Evolutionary conservation across 108 stramenopile species (phyloP), one percentile per base, ranked within the genome.

Genomic region (Discostella pseudostelligera): DNA sequence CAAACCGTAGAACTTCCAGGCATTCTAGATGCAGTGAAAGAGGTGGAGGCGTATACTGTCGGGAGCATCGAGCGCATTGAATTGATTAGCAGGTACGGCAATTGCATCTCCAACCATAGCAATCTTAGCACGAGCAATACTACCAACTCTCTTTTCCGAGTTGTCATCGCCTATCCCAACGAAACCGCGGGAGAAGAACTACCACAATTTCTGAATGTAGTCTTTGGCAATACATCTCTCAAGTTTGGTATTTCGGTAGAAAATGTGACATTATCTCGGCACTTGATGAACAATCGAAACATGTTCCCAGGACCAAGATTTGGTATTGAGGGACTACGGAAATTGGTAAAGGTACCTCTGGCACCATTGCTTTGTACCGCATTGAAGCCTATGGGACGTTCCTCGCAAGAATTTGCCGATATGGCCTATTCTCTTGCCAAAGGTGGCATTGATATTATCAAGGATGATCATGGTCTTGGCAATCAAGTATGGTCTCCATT

Each of bases 261-360:
- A 9, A 42, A 50, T 42, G 58, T 69, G 11, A 63, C 70, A 21
- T 36, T 71, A 8, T 48, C 45, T 17, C 47, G 25, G 26, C 54
- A 63, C 20, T 32, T 71, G 32, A 57, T 48, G 70, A 32, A 62
- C 28, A 48, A 63, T 17, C 21, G 4, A 9, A 5, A 7, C 12
- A 71, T 71, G 70, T 71, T 71, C 47, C 70, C 70, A 47, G 70
- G 70, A 12, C 56, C 70, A 21, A 62, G 29, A 45, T 71, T 71
- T 57, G 70, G 70, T 36, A 57, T 63, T 24, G 21, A 39, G 8
- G 70, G 70, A 36, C 45, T 71, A 20, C 60, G 70, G 1, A 16
- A 40, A 20, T 28, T 71, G 39, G 0, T 71, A 13, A 44, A 36
- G 46, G 70, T 71, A 0, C 44, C 54, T 5, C 42, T 63, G 43